Conservation (phyloP, 768 basidiomycete species). For the Tephrocybe sp. region DNA sequence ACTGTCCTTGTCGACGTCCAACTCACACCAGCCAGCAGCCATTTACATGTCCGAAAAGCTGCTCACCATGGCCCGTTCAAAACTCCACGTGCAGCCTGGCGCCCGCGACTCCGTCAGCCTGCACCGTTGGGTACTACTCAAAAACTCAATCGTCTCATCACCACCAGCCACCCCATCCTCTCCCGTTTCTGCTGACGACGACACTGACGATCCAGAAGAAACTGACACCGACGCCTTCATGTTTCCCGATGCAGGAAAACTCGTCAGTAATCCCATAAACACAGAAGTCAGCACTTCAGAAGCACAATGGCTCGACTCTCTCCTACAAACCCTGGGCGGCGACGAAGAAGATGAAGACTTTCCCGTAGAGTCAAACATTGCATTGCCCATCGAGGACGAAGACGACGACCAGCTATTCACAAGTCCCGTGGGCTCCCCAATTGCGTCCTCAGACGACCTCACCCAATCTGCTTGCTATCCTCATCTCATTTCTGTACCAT, state of each 20-base stretch:
- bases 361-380: constrained; percentile 38
- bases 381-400: constrained; percentile 50
- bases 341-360: constrained; percentile 68
- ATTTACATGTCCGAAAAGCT: constrained; percentile 42
- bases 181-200: constrained; percentile 33
- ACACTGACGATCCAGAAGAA: constrained; percentile 47
- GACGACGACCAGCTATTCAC: constrained; percentile 64
- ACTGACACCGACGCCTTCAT: constrained; percentile 66
- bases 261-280: constrained; percentile 37
- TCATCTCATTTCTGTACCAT: constrained; percentile 43
- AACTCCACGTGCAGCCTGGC: constrained; percentile 64
- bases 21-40: background rate
- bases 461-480: constrained; percentile 46
- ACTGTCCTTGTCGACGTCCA: constrained; percentile 2
- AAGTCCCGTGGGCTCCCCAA: constrained; percentile 66
- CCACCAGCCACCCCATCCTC: constrained; percentile 34
- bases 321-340: constrained; percentile 63
- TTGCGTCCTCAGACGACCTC: constrained; percentile 76
- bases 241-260: constrained; percentile 73
- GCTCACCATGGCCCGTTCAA: constrained; percentile 65
- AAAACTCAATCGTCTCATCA: constrained; percentile 73
- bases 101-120: constrained; percentile 69
- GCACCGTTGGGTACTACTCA: constrained; percentile 85
- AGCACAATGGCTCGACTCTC: constrained; percentile 78
- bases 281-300: constrained; percentile 52